Base-by-base conservation (phyloP, 1,284 basidiomycete species). In the Fistulinella cinereoalba region DNA sequence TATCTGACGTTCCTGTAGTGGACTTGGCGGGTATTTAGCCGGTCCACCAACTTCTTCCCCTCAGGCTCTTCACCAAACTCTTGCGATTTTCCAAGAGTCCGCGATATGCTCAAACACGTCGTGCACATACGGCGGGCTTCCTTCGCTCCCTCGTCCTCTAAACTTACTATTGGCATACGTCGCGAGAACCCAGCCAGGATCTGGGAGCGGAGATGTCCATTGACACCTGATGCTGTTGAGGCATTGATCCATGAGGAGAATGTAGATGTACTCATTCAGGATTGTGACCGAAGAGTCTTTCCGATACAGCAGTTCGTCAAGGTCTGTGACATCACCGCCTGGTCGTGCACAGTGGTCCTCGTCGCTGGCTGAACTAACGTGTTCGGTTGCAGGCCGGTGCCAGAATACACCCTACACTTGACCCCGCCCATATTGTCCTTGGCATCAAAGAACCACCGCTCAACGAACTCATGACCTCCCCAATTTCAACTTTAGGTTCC, bases 371-470 rank as follows among this genome's bases (percentile, higher is more conserved):
- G n/a, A n/a, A n/a, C 27, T 44, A 24, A 48, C 18, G 18, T 27
- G 12, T 55, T 47, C 50, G 31, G n/a, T 58, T 21, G 32, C 51
- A 94, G 90, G 90, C 82, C 23, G 92, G 92, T 9, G 92, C 92
- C 15, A 73, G 65, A 12, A 62, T 90, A 33, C 79, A 80, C 44
- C 64, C 73, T 1, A 73, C 71, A 13, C 74, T 92, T n/a, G 67
- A 72, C 6, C 71, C 78, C 15, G 83, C 88, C 2, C 83, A 92
- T 57, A 79, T 96, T 38, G 67, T 92, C 19, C 62, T 94, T 5
- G 92, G 92, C 2, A 92, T 96, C 66, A 96, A 96, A 62, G 92
- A 96, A 66, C 82, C 88, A 0, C 86, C 87, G 3, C 65, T 91
- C 4, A 45, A 70, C 28, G 77, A 81, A 53, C 71, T 92, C n/a